Evolutionary conservation across 2,329 filamentous ascomycete species (phyloP).

Genomic region (Pseudophaeomoniella oleicola): DNA sequence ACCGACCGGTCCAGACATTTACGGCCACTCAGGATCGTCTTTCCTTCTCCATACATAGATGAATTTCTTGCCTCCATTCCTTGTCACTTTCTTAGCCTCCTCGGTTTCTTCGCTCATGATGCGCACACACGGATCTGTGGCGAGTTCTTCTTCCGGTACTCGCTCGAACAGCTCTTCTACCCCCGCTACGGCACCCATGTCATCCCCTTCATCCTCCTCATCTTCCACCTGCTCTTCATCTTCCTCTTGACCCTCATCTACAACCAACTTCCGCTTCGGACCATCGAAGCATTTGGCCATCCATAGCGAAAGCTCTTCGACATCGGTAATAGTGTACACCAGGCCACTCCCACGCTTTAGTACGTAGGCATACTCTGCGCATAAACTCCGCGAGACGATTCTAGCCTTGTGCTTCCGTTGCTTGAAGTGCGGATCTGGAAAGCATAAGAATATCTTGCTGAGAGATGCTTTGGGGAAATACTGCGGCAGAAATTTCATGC

Average conservation of each 20-base stretch:
- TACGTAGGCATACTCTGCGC: conserved; percentile 86
- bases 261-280: conserved; percentile 35
- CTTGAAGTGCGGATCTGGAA: conserved; percentile 97
- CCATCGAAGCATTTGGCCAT: conserved; percentile 76
- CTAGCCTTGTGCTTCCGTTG: conserved; percentile 91
- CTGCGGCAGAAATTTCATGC: conserved; percentile 99
- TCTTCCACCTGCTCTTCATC: conserved; percentile 76
- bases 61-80: conserved; percentile 83
- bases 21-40: conserved; percentile 61
- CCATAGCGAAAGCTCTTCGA: conserved; percentile 85
- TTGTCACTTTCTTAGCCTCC: conserved; percentile 89
- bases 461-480: conserved; percentile 77
- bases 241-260: conserved; percentile 35
- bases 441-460: conserved; percentile 89
- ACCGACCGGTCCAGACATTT: too few relatives aligned
- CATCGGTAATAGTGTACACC: conserved; percentile 94
- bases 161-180: conserved; percentile 54
- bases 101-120: conserved; percentile 68
- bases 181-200: conserved; percentile 41
- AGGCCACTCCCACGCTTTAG: conserved; percentile 62
- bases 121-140: conserved; percentile 43
- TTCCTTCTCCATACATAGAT: conserved; percentile 74
- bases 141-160: conserved; percentile 41
- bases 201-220: conserved; percentile 49
- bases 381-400: conserved; percentile 78